phyloP scores from a whole-genome alignment of 306 rosid species.

The Nissolia schottii region DNA sequence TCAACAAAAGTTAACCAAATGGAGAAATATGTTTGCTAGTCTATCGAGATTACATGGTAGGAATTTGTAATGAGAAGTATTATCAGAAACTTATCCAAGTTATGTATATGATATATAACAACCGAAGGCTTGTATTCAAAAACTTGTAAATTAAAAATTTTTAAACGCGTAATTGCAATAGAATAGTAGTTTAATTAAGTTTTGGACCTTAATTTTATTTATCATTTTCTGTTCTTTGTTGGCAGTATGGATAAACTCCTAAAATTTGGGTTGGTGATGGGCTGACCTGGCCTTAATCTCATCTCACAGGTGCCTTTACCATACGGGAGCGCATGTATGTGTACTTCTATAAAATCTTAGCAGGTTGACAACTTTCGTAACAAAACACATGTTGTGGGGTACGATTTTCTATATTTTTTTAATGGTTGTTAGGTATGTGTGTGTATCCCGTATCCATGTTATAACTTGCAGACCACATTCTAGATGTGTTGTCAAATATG shows the following conservation, averaged over 20 bases:
- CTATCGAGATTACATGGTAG: background rate
- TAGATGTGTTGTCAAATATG: background rate
- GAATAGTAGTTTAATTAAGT: background rate
- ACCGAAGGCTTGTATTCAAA: background rate
- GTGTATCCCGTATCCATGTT: background rate
- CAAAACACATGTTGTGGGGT: constrained; percentile 35
- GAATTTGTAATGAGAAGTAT: background rate
- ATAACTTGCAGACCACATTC: constrained; percentile 12
- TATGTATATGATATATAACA: background rate
- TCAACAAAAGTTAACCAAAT: background rate
- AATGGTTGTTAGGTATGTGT: background rate
- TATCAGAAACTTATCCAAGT: background rate
- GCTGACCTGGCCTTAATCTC: background rate
- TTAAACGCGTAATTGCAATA: background rate
- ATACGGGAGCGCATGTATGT: constrained; percentile 30
- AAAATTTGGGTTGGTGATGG: background rate
- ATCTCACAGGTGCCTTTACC: constrained; percentile 22
- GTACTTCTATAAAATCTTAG: background rate
- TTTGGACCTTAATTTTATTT: background rate
- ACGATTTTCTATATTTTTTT: background rate
- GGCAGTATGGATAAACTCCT: background rate
- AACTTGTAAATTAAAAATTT: background rate
- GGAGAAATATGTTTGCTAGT: background rate
- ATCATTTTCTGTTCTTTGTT: background rate
- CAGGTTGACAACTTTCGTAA: background rate